Evolutionary conservation across 257 asterid species (phyloP).

Genomic region (Jaltomata sinuosa): DNA sequence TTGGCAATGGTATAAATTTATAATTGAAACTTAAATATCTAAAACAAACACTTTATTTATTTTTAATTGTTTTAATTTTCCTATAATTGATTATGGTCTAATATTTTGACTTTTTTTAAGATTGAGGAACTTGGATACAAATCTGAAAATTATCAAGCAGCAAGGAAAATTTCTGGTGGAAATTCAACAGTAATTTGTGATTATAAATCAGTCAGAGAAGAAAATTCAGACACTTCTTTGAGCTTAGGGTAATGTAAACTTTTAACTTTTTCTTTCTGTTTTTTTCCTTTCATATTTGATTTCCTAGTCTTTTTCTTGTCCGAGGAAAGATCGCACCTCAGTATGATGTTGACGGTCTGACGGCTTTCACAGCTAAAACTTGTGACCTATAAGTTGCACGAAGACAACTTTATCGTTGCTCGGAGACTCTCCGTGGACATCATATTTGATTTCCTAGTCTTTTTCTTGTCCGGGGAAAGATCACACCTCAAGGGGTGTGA

Average conservation of each 20-base stretch:
- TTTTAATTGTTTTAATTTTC: not conserved
- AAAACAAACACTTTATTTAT: not conserved
- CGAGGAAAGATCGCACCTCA: not conserved
- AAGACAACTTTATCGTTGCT: too few relatives aligned
- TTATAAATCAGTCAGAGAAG: not conserved
- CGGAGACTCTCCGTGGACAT: too few relatives aligned
- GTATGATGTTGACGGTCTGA: not conserved
- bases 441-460: too few relatives aligned
- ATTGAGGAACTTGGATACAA: conserved; percentile 51
- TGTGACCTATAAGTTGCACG: too few relatives aligned
- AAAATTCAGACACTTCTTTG: conserved; percentile 43
- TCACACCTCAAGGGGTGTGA: too few relatives aligned
- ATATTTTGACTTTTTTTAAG: conserved; percentile 9
- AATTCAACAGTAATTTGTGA: conserved; percentile 11
- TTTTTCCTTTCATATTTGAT: not conserved
- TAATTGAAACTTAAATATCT: not conserved
- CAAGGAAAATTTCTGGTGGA: conserved; percentile 22
- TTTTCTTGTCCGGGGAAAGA: too few relatives aligned
- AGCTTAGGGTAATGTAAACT: conserved; percentile 43
- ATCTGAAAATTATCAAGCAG: conserved; percentile 15
- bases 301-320: too few relatives aligned
- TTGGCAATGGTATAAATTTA: not conserved
- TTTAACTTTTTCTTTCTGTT: not conserved
- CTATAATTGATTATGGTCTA: not conserved
- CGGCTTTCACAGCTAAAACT: not conserved